Evolutionary conservation across 352 stramenopile species (phyloP).

Genomic region (Globisporangium megalacanthum): DNA sequence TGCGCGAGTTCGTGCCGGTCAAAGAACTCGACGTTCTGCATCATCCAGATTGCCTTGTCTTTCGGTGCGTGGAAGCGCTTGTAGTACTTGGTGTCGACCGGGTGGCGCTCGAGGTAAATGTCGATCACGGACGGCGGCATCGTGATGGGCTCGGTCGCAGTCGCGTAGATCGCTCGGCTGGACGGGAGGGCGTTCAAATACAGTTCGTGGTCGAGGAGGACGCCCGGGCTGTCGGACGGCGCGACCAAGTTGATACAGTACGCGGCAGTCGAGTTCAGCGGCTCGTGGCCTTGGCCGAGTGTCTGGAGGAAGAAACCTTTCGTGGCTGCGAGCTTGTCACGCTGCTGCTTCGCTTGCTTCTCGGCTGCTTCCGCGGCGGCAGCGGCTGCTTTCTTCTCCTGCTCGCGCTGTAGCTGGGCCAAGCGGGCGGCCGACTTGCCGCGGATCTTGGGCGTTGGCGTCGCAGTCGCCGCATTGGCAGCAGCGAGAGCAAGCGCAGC

Average conservation of each 20-base stretch:
- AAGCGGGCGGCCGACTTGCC: constrained; percentile 1
- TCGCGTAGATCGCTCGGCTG: constrained; percentile 47
- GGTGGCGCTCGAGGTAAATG: constrained; percentile 72
- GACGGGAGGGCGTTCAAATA: constrained; percentile 70
- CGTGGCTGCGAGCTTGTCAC: constrained; percentile 25
- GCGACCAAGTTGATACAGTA: constrained; percentile 82
- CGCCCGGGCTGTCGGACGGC: constrained; percentile 46
- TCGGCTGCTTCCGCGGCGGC: constrained; percentile 1
- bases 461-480: constrained; percentile 4
- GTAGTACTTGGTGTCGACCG: constrained; percentile 72
- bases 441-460: constrained; percentile 16
- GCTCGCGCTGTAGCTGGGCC: constrained; percentile 4
- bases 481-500: constrained; percentile 8
- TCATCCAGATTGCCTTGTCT: constrained; percentile 82
- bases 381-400: constrained; percentile 7
- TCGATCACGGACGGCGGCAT: constrained; percentile 75
- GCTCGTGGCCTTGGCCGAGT: constrained; percentile 64
- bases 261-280: constrained; percentile 38
- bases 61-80: constrained; percentile 35
- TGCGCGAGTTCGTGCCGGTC: constrained; percentile 69
- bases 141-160: constrained; percentile 23
- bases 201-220: constrained; percentile 66
- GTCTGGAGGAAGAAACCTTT: constrained; percentile 70
- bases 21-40: constrained; percentile 84
- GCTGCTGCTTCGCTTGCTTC: constrained; percentile 16